phyloP scores from a whole-genome alignment of 768 basidiomycete genomes.

The Lentinula aciculospora region DNA sequence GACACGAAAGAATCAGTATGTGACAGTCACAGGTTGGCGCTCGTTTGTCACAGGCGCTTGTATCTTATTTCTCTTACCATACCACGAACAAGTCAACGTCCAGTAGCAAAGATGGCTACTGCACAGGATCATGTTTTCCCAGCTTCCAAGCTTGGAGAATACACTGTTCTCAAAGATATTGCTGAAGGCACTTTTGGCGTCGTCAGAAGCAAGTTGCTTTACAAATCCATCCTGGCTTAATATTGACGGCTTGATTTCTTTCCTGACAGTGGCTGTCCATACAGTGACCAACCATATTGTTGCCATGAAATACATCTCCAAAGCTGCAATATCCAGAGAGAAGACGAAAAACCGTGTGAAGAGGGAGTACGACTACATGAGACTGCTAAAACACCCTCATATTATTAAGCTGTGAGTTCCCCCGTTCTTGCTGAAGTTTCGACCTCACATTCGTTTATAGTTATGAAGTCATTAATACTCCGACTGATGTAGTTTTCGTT shows the following conservation, averaged over 20 bases:
- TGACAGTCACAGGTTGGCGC: background rate
- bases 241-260: background rate
- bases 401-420: constrained; percentile 89
- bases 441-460: constrained; percentile 25
- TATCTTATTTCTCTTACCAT: background rate
- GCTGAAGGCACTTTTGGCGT: constrained; percentile 98
- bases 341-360: constrained; percentile 91
- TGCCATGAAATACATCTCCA: constrained; percentile 96
- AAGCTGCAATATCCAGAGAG: constrained; percentile 86
- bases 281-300: constrained; percentile 93
- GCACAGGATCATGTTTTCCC: constrained; percentile 29
- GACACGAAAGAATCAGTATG: no score
- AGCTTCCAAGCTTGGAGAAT: constrained; percentile 82
- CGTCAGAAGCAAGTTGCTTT: constrained; percentile 81
- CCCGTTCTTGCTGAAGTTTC: constrained; percentile 7
- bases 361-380: constrained; percentile 96
- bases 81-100: background rate
- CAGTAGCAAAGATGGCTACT: background rate
- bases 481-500: constrained; percentile 96
- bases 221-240: constrained; percentile 10
- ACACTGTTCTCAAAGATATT: constrained; percentile 81
- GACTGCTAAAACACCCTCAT: constrained; percentile 89
- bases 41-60: background rate
- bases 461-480: constrained; percentile 88
- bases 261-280: constrained; percentile 79